phyloP scores from a whole-genome alignment of 768 basidiomycete species.

The Rhodotorula sphaerocarpa region DNA sequence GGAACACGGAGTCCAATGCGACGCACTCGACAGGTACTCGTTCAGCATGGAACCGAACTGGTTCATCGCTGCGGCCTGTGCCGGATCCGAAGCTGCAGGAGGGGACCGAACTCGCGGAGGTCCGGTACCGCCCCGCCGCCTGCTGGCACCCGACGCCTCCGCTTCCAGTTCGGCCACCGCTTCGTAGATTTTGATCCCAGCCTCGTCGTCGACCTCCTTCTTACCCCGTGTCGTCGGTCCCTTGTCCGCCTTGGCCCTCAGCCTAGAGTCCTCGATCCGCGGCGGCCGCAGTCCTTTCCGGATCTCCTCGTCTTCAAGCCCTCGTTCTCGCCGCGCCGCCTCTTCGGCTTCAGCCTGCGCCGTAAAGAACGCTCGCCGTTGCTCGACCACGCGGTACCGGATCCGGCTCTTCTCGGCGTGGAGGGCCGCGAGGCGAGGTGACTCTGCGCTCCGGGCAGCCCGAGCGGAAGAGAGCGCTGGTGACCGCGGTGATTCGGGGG shows the following conservation, averaged over 20 bases:
- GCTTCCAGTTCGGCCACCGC: slow-evolving; percentile 6
- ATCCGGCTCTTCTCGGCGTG: background rate
- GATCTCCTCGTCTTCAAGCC: slow-evolving; percentile 7
- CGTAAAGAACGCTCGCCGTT: background rate
- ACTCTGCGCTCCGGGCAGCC: too few relatives aligned
- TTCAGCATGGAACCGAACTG: slow-evolving; percentile 38
- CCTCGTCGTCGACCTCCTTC: background rate
- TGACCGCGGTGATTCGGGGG: too few relatives aligned
- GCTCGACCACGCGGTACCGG: slow-evolving; percentile 23
- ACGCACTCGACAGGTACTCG: slow-evolving; percentile 37
- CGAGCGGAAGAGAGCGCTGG: too few relatives aligned
- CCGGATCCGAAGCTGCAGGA: too few relatives aligned
- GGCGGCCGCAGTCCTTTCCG: slow-evolving; percentile 9
- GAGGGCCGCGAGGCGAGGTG: too few relatives aligned
- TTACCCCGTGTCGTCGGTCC: too few relatives aligned
- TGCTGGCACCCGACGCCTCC: background rate
- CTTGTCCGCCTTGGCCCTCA: background rate
- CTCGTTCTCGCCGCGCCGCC: background rate
- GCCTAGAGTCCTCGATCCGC: background rate
- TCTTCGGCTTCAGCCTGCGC: background rate
- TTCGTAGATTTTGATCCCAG: slow-evolving; percentile 17
- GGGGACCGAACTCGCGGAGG: too few relatives aligned
- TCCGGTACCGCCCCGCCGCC: too few relatives aligned
- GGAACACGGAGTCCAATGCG: too few relatives aligned
- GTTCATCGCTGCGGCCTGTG: slow-evolving; percentile 22